Evolutionary conservation across 169 alveolate genomes (phyloP).

Genomic region (Plasmodium berghei): DNA sequence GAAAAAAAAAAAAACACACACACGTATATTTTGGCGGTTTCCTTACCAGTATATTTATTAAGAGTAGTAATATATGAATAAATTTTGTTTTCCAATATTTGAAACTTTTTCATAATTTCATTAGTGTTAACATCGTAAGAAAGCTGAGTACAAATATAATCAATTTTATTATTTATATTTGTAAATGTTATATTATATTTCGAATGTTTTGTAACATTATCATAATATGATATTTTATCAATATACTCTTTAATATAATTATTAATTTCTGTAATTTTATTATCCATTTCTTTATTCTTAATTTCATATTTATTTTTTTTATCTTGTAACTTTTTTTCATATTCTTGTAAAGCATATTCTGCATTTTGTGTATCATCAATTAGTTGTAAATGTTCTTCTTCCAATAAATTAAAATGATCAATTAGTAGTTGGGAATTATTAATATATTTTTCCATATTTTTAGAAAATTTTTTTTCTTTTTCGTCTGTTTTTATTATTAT

Average conservation of each 20-base stretch:
- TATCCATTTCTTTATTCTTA: slow-evolving; percentile 40
- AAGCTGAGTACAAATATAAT: slow-evolving; percentile 55
- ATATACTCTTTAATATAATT: slow-evolving; percentile 35
- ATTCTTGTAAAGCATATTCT: slow-evolving; percentile 57
- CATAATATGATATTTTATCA: slow-evolving; percentile 28
- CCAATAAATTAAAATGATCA: slow-evolving; percentile 59
- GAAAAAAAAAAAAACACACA: neutral
- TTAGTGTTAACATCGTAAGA: slow-evolving; percentile 53
- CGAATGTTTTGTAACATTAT: slow-evolving; percentile 21
- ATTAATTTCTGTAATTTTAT: slow-evolving; percentile 30
- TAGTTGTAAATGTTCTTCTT: slow-evolving; percentile 64
- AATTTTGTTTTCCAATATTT: slow-evolving; percentile 58
- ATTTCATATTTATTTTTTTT: slow-evolving; percentile 23
- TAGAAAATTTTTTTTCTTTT: slow-evolving; percentile 12
- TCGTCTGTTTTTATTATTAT: neutral
- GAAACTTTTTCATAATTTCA: slow-evolving; percentile 68
- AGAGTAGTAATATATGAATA: slow-evolving; percentile 61
- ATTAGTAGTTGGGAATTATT: slow-evolving; percentile 52
- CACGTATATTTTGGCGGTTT: neutral
- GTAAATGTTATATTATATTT: slow-evolving; percentile 38
- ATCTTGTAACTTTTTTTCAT: slow-evolving; percentile 45
- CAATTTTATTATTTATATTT: slow-evolving; percentile 61
- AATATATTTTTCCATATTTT: slow-evolving; percentile 40
- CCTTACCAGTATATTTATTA: slow-evolving; percentile 59
- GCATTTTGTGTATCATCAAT: slow-evolving; percentile 73